phyloP scores from a whole-genome alignment of 768 basidiomycete genomes.

The Boletellus emodensis region DNA sequence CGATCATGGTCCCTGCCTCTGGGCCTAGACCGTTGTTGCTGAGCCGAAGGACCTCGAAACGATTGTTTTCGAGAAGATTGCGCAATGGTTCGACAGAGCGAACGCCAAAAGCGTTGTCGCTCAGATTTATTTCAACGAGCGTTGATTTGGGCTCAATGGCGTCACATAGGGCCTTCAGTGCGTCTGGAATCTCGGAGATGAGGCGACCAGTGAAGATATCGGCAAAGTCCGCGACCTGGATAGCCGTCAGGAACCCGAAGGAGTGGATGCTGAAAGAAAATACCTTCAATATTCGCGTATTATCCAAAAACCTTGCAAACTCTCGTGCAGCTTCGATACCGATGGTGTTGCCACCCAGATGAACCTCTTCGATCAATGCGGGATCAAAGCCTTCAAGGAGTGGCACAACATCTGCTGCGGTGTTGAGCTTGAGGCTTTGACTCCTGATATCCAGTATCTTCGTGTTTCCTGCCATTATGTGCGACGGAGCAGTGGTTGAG shows the following conservation, averaged over 20 bases:
- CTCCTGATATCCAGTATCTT: slow-evolving; percentile 29
- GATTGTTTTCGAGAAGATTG: slow-evolving; percentile 80
- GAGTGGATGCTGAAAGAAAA: background rate
- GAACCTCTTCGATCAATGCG: slow-evolving; percentile 73
- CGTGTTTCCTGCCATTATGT: slow-evolving; percentile 15
- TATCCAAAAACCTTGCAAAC: slow-evolving; percentile 73
- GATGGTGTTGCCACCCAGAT: slow-evolving; percentile 91
- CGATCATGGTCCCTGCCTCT: slow-evolving; percentile 80
- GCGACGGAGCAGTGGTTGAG: background rate
- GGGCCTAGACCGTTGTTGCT: slow-evolving; percentile 98
- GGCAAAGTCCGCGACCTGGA: slow-evolving; percentile 90
- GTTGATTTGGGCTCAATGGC: slow-evolving; percentile 76
- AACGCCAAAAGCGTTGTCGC: slow-evolving; percentile 96
- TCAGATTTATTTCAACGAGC: slow-evolving; percentile 84
- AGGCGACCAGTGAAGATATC: slow-evolving; percentile 98
- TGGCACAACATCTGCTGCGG: slow-evolving; percentile 69
- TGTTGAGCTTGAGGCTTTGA: slow-evolving; percentile 66
- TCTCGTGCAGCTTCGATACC: slow-evolving; percentile 87
- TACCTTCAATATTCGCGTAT: slow-evolving; percentile 69
- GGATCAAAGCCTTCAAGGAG: slow-evolving; percentile 65
- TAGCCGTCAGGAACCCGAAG: slow-evolving; percentile 4
- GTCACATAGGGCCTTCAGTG: slow-evolving; percentile 84
- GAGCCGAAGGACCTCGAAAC: slow-evolving; percentile 74
- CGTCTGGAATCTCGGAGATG: slow-evolving; percentile 90
- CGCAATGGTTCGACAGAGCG: slow-evolving; percentile 94